Evolutionary conservation across 1,284 basidiomycete species (phyloP), one percentile per base, ranked within the genome.

Genomic region (Takashimella tepidaria): DNA sequence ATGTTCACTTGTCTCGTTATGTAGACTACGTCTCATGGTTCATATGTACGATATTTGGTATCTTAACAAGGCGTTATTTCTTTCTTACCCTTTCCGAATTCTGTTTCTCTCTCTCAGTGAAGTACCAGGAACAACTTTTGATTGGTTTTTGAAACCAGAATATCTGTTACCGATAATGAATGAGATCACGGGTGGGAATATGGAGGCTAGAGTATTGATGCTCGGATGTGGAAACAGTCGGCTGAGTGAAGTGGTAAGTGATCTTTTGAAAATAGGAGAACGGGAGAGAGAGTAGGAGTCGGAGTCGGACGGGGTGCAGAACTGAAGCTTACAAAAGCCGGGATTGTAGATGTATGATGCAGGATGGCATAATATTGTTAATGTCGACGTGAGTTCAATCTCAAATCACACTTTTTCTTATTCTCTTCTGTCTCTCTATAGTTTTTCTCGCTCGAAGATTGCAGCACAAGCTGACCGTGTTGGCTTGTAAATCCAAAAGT

Each of bases 291-390:
- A n/a, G n/a, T n/a, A n/a, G n/a, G n/a, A n/a, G n/a, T n/a, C n/a
- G n/a, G n/a, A n/a, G n/a, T n/a, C n/a, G n/a, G n/a, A n/a, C n/a
- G n/a, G n/a, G n/a, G n/a, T n/a, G n/a, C n/a, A n/a, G n/a, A n/a
- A n/a, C n/a, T n/a, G n/a, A n/a, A n/a, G n/a, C n/a, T n/a, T n/a
- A n/a, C n/a, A n/a, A n/a, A n/a, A n/a, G n/a, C n/a, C n/a, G n/a
- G n/a, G n/a, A n/a, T n/a, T n/a, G 45, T 53, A 90, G 87, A 89
- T 95, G 87, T 95, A 89, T 77, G 87, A 91, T 60, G 88, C 89
- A 62, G 91, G 89, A 0, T 95, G 88, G 72, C 82, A 78, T 57
- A 84, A 87, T 60, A 88, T 96, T 55, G 82, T 88, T 60, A 95
- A 93, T 67, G 77, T 86, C 21, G 92, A 95, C 67, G 89, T 90